Base-by-base conservation (phyloP, 495 filamentous ascomycete species). In the Astrocystis sublimbata region DNA sequence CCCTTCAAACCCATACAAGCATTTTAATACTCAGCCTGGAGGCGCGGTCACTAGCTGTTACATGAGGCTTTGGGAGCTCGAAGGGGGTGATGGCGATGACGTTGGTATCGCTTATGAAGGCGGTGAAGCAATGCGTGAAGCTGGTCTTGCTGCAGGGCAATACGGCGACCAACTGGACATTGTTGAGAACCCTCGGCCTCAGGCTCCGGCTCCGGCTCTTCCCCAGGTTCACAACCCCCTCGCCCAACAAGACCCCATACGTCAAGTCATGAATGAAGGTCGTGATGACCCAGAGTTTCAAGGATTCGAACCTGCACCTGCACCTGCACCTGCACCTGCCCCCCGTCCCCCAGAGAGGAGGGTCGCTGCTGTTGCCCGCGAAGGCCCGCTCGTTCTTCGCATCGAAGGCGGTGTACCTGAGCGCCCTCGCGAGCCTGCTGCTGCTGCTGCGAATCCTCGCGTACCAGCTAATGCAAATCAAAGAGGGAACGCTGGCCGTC, bases 1-100 rank as follows among this genome's bases (percentile, higher is more conserved):
- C 19, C 83, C 88, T 2, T 78, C 73, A 17, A 93, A 97, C 63
- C 93, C 94, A 2, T 98, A 97, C 65, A 73, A 78, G 47, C 94
- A 98, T 71, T 98, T 92, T 78, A 97, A 96, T 68, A 65, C 71
- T 42, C 61, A 64, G n/a, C 71, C 77, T 7, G 59, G 62, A 54
- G 84, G 85, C 2, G 65, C 69, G 40, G 77, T 81, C 0, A 89
- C 78, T 26, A 65, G 68, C 6, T 97, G 94, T 71, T 97, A 86
- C 67, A 88, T 89, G 81, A 85, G 90, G 4, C 79, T 98, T 2
- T 97, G 92, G 92, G 93, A 97, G 69, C 68, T 96, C 56, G 92
- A 93, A 75, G 83, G 81, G 23, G 92, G 92, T 0, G 93, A 97
- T 70, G 90, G 90, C 6, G 83, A 80, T 7, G 79, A 86, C 46